Evolutionary conservation across 148 eudicot genomes (phyloP).

Genomic region (Hydrangea macrophylla): DNA sequence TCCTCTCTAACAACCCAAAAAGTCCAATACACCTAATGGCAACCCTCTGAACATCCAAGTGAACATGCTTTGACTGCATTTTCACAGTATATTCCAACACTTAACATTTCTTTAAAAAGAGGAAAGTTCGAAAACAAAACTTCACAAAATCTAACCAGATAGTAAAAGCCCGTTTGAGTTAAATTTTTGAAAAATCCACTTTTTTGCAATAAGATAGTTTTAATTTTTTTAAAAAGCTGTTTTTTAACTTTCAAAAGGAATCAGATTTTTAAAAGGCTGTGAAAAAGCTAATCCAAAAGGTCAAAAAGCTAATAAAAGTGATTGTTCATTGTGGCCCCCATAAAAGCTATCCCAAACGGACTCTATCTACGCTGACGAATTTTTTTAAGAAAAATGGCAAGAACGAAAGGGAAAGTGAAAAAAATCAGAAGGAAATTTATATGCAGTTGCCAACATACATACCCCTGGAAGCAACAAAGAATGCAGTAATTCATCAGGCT

Average conservation of each 20-base stretch:
- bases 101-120: not conserved
- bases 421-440: not conserved
- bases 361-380: no score
- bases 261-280: no score
- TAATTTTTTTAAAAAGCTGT: no score
- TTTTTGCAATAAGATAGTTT: no score
- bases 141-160: not conserved
- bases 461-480: conserved; percentile 95
- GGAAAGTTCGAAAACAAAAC: not conserved
- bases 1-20: conserved; percentile 74
- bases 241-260: no score
- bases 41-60: conserved; percentile 86
- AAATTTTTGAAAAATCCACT: no score
- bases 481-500: conserved; percentile 71
- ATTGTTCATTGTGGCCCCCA: no score
- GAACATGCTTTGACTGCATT: conserved; percentile 82
- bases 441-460: conserved; percentile 13
- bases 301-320: no score
- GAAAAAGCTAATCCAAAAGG: no score
- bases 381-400: no score
- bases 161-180: no score
- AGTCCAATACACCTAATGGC: conserved; percentile 89
- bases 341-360: no score
- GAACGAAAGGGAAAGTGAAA: not conserved
- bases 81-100: not conserved